Base-by-base conservation (phyloP, 1,139 yeast species). In the Candida sanyaensis region DNA sequence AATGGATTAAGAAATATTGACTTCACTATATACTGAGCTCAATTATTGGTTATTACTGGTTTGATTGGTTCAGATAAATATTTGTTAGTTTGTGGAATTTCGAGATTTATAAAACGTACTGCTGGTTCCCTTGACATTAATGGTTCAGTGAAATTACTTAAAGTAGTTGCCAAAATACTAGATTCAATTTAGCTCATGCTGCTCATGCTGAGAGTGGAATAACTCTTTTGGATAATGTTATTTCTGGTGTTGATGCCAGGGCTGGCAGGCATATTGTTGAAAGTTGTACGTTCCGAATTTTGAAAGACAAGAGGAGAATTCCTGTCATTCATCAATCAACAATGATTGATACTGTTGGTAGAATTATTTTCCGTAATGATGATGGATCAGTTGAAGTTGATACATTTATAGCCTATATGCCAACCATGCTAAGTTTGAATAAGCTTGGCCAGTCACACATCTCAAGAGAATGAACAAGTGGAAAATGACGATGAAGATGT, bases 41-140 rank as follows among this genome's bases (percentile, higher is more conserved):
- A 85, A 59, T 81, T 87, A 51, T 69, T 86, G 6, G 84, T 84
- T 50, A 72, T 87, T n/a, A 83, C 88, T 1, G 95, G 95, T 32
- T 62, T 80, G 6, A 83, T 86, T 58, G 93, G 93, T 2, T 73
- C 88, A 0, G 95, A 95, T 42, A 86, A 87, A 57, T 73, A 88
- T 0, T 82, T 90, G 2, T 66, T 86, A 42, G 68, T 86, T 38
- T 68, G 69, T 52, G 83, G 83, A 0, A 56, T 80, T 48, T 68
- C 77, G 36, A 90, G 91, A 0, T 66, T 73, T 42, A 81, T 81
- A 86, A 72, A 67, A 41, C 66, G 72, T 43, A 64, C 63, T 0
- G 29, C 53, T 1, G 86, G 86, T 36, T 33, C 58, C 0, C 60
- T 80, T 2, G 61, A 62, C 46, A 65, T 73, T 2, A 66, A 72